phyloP scores from a whole-genome alignment of 2,329 filamentous ascomycete genomes.

The Cadophora sp. region DNA sequence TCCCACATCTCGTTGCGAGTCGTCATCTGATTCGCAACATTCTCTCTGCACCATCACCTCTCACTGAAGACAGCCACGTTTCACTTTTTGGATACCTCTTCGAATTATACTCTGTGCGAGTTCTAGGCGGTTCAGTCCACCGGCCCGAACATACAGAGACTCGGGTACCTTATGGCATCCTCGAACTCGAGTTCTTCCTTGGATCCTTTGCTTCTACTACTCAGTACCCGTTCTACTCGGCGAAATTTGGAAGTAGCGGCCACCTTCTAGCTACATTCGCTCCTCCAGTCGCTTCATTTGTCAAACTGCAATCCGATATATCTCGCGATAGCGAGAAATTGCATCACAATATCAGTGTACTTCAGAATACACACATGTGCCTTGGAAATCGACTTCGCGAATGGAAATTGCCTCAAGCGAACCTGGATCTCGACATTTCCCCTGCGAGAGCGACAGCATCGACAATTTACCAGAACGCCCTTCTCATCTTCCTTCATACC shows the following conservation, averaged over 20 bases:
- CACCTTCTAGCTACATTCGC: constrained; percentile 12
- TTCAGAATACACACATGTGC: background rate
- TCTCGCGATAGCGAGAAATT: background rate
- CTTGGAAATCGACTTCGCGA: constrained; percentile 1
- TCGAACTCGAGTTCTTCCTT: constrained; percentile 16
- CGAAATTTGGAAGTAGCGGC: background rate
- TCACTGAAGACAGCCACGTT: background rate
- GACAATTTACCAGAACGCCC: constrained; percentile 21
- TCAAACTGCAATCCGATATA: background rate
- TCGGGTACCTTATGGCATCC: background rate
- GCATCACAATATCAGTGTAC: too few relatives aligned
- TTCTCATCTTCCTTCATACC: constrained; percentile 21
- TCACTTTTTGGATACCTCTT: constrained; percentile 20
- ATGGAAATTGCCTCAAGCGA: background rate
- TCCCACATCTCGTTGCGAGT: constrained; percentile 18
- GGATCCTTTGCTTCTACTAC: background rate
- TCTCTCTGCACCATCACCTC: background rate
- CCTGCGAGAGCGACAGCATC: background rate
- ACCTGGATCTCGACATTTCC: background rate
- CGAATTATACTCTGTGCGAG: constrained; percentile 16
- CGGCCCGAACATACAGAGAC: background rate
- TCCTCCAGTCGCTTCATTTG: constrained; percentile 5
- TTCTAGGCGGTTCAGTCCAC: background rate
- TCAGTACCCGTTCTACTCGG: constrained; percentile 18
- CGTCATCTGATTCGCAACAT: constrained; percentile 19